Percentiles rank a stretch among this genome's conserved stretches.
phyloP scores from a whole-genome alignment of 805 yeast species.

The Wickerhamiella azyma region DNA sequence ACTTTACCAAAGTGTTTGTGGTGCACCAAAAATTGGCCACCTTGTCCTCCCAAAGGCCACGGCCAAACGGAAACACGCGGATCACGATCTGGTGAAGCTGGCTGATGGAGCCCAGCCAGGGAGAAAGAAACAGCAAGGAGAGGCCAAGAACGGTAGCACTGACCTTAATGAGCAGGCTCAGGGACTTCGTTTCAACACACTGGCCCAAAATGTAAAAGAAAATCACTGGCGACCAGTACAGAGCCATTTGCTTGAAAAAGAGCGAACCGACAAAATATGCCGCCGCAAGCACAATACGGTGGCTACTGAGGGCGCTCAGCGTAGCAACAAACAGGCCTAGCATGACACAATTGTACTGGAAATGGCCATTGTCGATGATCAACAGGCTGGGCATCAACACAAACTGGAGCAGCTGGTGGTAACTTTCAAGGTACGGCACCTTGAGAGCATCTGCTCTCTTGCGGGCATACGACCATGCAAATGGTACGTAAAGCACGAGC shows the following conservation, averaged over 20 bases:
- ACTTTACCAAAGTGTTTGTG: conserved; percentile 64
- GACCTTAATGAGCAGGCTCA: conserved; percentile 46
- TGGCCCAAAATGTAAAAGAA: conserved; percentile 64
- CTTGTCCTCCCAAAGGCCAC: conserved; percentile 94
- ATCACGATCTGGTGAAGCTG: conserved; percentile 43
- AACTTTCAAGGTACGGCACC: conserved; percentile 58
- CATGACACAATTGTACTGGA: conserved; percentile 92
- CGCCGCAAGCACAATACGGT: conserved; percentile 50
- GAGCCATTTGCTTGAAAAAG: conserved; percentile 88
- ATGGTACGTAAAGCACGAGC: conserved; percentile 60
- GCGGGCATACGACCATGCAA: conserved; percentile 54
- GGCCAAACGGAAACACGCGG: conserved; percentile 79
- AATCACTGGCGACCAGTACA: conserved; percentile 81
- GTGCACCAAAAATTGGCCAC: conserved; percentile 98
- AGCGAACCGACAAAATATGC: conserved; percentile 64
- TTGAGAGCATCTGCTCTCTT: conserved; percentile 49
- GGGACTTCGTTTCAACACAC: conserved; percentile 31
- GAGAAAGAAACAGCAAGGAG: conserved; percentile 39
- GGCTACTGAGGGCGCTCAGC: conserved; percentile 47
- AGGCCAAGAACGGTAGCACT: conserved; percentile 51
- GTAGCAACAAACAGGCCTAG: conserved; percentile 67
- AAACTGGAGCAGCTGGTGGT: conserved; percentile 55
- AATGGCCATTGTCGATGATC: conserved; percentile 92
- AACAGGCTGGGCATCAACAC: conserved; percentile 71
- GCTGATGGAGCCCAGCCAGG: conserved; percentile 36